These are phyloP conservation scores for Phytophthora fragariaefolia DNA, from an alignment of 352 stramenopile species.

Conservation along the genomic window DNA sequence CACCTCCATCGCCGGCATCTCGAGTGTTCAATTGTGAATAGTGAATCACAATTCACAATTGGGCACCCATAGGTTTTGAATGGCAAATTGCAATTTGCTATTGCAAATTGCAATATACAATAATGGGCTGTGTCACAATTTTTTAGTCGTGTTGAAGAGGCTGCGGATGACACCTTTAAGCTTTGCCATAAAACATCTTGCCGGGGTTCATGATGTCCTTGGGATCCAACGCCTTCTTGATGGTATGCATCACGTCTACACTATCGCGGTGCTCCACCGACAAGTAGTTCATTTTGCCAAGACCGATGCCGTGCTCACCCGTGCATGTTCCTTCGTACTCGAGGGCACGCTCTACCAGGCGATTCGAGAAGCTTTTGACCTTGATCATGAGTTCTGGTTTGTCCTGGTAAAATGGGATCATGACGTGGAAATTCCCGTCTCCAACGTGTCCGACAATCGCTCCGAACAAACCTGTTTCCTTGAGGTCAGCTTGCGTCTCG, in stretches of 20 bases:
- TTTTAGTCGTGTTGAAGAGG: conserved; percentile 19
- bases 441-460: conserved; percentile 92
- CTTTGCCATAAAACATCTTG: conserved; percentile 92
- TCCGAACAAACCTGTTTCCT: conserved; percentile 85
- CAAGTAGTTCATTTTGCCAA: conserved; percentile 95
- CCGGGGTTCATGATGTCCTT: conserved; percentile 97
- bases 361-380: conserved; percentile 88
- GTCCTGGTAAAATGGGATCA: conserved; percentile 91
- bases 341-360: conserved; percentile 74
- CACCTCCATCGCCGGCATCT: conserved; percentile 28
- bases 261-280: conserved; percentile 89
- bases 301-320: conserved; percentile 96
- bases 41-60: too few species aligned
- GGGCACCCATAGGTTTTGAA: too few species aligned
- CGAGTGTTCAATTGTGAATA: conserved; percentile 1
- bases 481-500: conserved; percentile 91
- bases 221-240: conserved; percentile 96
- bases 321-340: conserved; percentile 95
- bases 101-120: not conserved
- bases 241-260: conserved; percentile 91
- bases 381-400: conserved; percentile 84
- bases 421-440: conserved; percentile 98
- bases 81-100: too few species aligned
- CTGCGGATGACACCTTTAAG: not conserved
- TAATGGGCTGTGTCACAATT: conserved; percentile 11